phyloP scores from a whole-genome alignment of 2,329 filamentous ascomycete genomes.

The Bipolaris sorokiniana region DNA sequence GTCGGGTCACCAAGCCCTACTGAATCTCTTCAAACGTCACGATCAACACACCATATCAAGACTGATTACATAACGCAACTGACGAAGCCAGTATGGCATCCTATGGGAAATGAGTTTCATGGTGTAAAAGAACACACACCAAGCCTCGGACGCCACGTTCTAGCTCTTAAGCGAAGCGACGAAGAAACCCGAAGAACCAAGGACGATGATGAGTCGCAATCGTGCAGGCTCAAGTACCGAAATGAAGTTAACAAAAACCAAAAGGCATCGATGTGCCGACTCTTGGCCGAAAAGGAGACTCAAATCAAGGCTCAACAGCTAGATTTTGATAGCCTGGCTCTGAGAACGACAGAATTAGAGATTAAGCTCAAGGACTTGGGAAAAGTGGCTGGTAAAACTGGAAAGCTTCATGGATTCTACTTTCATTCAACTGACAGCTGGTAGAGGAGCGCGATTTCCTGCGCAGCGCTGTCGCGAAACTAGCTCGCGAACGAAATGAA shows the following conservation, averaged over 20 bases:
- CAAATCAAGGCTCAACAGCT: conserved; percentile 25
- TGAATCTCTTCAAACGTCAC: background rate
- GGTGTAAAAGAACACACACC: conserved; percentile 8
- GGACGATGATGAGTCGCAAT: conserved; percentile 2
- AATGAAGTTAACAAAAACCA: conserved; percentile 25
- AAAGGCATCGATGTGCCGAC: conserved; percentile 25
- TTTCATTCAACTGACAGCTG: conserved; percentile 1
- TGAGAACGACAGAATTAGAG: conserved; percentile 1
- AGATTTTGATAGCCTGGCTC: conserved; percentile 14
- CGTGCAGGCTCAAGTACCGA: conserved; percentile 25
- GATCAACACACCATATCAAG: background rate
- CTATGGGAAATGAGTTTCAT: background rate
- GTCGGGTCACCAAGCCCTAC: conserved; percentile 12
- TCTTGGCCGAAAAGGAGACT: conserved; percentile 23
- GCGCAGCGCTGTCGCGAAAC: conserved; percentile 4
- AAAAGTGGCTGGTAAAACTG: background rate
- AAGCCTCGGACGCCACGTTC: conserved; percentile 11
- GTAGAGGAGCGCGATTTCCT: conserved; percentile 18
- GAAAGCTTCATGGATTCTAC: background rate
- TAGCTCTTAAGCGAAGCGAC: background rate
- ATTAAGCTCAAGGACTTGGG: background rate
- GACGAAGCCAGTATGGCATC: background rate
- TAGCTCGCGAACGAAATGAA: conserved; percentile 10
- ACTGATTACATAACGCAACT: background rate
- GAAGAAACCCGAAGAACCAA: background rate